Percentiles rank a stretch among this genome's conserved stretches.
Conservation (phyloP, 2,329 filamentous ascomycete genomes). For the Diaporthe helianthi region DNA sequence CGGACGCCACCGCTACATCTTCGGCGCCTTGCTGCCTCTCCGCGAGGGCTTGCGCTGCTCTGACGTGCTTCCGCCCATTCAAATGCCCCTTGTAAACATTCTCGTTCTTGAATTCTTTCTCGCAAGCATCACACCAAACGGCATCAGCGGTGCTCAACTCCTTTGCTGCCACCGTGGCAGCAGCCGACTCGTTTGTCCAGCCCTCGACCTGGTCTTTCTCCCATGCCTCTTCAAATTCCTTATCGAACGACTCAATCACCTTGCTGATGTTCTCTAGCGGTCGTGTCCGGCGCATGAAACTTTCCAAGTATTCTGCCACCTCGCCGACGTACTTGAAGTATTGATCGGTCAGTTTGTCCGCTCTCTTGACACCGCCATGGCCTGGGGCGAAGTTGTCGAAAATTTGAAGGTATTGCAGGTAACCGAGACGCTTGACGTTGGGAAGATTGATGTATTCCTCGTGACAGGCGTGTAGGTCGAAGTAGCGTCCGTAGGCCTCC, state of each 20-base stretch:
- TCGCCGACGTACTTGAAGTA: constrained; percentile 91
- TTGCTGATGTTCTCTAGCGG: constrained; percentile 87
- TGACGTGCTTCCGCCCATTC: constrained; percentile 90
- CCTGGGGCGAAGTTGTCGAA: constrained; percentile 88
- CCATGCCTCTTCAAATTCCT: constrained; percentile 87
- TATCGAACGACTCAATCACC: constrained; percentile 76
- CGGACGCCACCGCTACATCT: constrained; percentile 37
- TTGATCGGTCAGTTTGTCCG: constrained; percentile 87
- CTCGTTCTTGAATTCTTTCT: constrained; percentile 94
- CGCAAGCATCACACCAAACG: constrained; percentile 89
- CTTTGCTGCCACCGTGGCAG: constrained; percentile 44
- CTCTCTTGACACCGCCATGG: constrained; percentile 74
- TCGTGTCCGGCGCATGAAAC: constrained; percentile 82
- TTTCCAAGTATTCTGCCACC: constrained; percentile 83
- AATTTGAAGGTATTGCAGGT: constrained; percentile 89
- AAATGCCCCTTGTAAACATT: constrained; percentile 93
- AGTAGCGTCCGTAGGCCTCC: constrained; percentile 89
- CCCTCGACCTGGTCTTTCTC: constrained; percentile 78
- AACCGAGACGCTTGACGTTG: constrained; percentile 82
- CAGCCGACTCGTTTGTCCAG: constrained; percentile 69
- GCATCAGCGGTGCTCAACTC: constrained; percentile 61
- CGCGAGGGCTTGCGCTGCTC: constrained; percentile 74
- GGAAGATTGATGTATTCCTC: constrained; percentile 91
- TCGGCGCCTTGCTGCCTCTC: constrained; percentile 51
- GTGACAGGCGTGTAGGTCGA: constrained; percentile 85